Base-by-base conservation (phyloP, 257 asterid species). In the Nyctanthes arbortristis region DNA sequence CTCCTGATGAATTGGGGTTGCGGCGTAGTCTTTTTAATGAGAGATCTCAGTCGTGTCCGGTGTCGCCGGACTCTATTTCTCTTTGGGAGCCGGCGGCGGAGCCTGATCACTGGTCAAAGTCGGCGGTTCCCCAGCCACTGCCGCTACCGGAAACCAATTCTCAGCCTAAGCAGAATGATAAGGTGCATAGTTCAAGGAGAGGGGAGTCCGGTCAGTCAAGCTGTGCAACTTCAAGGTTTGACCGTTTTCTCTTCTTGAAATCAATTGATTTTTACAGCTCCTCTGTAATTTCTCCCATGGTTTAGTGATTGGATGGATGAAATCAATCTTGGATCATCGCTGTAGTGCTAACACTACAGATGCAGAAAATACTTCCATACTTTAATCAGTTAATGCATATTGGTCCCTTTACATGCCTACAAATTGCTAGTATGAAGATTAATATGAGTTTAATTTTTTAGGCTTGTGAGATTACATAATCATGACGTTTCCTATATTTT, bases 101-200 rank as follows among this genome's bases (percentile, higher is more conserved):
- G 73, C 57, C 76, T 40, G 27, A 49, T 25, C 92, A 79, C 77
- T 87, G 95, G 90, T 85, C 90, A 43, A 83, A 76, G 71, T 82
- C 89, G 5, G 91, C 92, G 40, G 88, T 85, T 74, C 96, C 96
- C 12, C 91, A 73, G 69, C 97, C 96, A 36, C 84, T 91, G 64
- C 97, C 97, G 35, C 87, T 84, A 25, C 96, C 96, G 28, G 90
- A 80, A 69, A 14, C 63, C 22, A 68, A 25, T 73, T 54, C 69
- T 30, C 69, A 52, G 57, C 71, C 37, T 5, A 75, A 66, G 64
- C 77, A 47, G 45, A 64, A 40, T 40, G 80, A 71, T 35, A 62
- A 78, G 22, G 67, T 75, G 31, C 81, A 67, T n/a, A 65, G 72
- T 11, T 37, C 39, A 16, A 65, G 70, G 67, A 70, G 64, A 49